Base-by-base conservation (phyloP, 2,329 filamentous ascomycete genomes). In the Eurotiales sp. region DNA sequence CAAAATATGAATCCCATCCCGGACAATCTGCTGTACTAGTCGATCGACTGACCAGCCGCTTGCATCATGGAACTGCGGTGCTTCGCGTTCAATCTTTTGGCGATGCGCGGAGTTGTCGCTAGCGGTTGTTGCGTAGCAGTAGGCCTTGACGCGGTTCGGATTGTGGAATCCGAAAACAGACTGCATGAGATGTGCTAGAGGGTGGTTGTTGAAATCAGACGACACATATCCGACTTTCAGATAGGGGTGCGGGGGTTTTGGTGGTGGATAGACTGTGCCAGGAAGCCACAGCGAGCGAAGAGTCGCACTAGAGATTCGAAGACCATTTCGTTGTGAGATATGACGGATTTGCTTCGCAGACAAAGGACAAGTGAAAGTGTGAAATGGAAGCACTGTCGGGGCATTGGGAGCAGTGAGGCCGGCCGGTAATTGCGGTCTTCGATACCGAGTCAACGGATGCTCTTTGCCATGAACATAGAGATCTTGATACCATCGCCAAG, bases 141-240 rank as follows among this genome's bases (percentile, higher is more conserved):
- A 90, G 0, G 93, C 92, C 60, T 86, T 88, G 14, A 89, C 88
- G 22, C 85, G 83, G 21, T 68, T 70, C 0, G 78, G 78, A 60
- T 96, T 77, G 64, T 99, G 93, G 53, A 97, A 78, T 0, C 93
- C 93, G 70, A 99, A 99, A 5, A 97, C 91, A 1, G 93, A 97
- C 72, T 99, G 93, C 93, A 99, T 99, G 50, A 99, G 70, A 72
- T 99, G 93, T 21, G 93, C 93, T 29, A 99, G 75, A 3, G 93
- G 93, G 65, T 99, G 93, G 61, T 99, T 99, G 65, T 99, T 99
- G 72, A 99, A 99, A 70, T 99, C 93, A 0, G 93, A 97, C 3
- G 93, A 97, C 32, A 99, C 85, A 67, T 99, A 99, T 42, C 93
- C 93, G 54, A 99, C 84, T 59, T 90, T 92, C n/a, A 99, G 77